Evolutionary conservation across 2,329 filamentous ascomycete genomes (phyloP).

Genomic region (Biscogniauxia marginata): DNA sequence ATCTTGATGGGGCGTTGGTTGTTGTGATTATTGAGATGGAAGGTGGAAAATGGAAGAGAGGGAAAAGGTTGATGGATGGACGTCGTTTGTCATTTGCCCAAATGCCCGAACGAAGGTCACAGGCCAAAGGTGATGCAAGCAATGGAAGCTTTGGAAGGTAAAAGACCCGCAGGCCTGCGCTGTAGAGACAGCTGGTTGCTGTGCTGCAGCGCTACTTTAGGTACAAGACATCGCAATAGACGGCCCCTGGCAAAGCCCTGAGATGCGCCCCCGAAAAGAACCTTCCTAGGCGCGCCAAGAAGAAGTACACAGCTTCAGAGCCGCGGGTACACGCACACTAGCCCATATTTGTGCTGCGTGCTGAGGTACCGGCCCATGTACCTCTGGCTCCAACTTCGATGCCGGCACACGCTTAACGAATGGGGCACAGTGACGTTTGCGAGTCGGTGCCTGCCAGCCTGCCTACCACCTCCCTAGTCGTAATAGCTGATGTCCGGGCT

Average conservation of each 20-base stretch:
- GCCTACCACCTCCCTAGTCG: no score
- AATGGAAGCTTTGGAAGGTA: background rate
- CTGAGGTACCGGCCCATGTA: slow-evolving; percentile 2
- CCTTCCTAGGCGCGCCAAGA: no score
- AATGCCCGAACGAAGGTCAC: background rate
- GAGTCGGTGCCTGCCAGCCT: slow-evolving; percentile 29
- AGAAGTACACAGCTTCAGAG: background rate
- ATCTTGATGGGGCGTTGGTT: background rate
- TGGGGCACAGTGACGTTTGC: slow-evolving; percentile 31
- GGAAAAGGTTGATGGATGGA: slow-evolving; percentile 4
- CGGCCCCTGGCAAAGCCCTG: background rate
- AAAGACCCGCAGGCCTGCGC: background rate
- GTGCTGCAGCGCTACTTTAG: background rate
- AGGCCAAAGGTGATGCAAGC: background rate
- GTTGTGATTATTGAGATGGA: slow-evolving; percentile 1
- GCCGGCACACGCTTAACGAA: slow-evolving; percentile 17
- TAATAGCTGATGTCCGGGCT: no score
- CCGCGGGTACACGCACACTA: background rate
- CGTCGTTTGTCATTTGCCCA: background rate
- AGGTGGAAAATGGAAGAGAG: slow-evolving; percentile 7
- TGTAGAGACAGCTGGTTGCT: background rate
- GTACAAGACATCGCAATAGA: background rate
- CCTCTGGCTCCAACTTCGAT: slow-evolving; percentile 9
- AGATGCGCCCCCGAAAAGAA: no score
- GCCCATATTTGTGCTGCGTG: background rate